Base-by-base conservation (phyloP, 1,284 basidiomycete species). In the Apiotrichum akiyoshidainum region DNA sequence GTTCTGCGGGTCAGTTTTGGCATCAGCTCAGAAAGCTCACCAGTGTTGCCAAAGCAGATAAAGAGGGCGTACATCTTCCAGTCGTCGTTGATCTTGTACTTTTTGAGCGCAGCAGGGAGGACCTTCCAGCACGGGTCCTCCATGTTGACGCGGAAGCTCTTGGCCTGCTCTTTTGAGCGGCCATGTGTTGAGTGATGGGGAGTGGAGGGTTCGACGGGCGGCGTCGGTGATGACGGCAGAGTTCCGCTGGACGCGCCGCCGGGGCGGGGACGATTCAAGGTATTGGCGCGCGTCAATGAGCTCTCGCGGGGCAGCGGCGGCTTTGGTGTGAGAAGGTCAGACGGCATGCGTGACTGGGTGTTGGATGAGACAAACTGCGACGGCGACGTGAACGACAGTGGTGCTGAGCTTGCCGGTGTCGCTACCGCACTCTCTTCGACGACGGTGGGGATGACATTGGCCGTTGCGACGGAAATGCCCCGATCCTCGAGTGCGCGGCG, bases 61-160 rank as follows among this genome's bases (percentile, higher is more conserved):
- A 99, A 99, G 85, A 99, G 88, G 26, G 95, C 96, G 80, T 99
- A 99, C 71, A 92, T 89, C 81, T 92, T 88, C 94, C 95, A 99
- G 75, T 93, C 94, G 68, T 99, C 96, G 72, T 94, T 94, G 78
- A 99, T 98, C 74, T 92, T 92, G 79, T 99, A 99, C 78, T 98
- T 98, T 80, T 97, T 97, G 65, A 99, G 81, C 17, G 96, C 96
- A 0, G 95, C 94, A 0, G 96, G 95, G 17, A 99, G 81, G 17
- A 99, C 95, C 72, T 96, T 97, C 87, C 90, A 95, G 56, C 94
- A 96, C 0, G 96, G 95, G 76, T 99, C 96, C 61, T 99, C 95
- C 61, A 99, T 78, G 63, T 90, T 83, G 31, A 83, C 83, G 22
- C 79, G 73, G 71, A 83, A 82, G 63, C 80, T 80, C 35, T 81